Base-by-base conservation (phyloP, 805 yeast species). In the Wickerhamomyces queroliae region DNA sequence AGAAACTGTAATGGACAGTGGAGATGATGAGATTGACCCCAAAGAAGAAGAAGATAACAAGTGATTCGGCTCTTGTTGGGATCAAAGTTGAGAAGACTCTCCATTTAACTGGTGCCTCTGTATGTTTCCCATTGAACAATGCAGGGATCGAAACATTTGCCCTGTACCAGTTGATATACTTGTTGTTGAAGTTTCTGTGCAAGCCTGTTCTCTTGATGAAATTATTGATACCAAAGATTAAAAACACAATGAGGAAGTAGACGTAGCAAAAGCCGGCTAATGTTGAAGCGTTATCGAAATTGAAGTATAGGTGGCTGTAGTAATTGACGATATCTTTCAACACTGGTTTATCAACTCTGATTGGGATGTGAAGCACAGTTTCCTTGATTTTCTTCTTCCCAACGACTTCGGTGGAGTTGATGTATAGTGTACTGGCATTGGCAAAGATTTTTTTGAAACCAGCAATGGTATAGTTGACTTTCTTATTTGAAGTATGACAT, bases 201-300 rank as follows among this genome's bases (percentile, higher is more conserved):
- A 39, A 37, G 1, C 62, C 62, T 3, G 47, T 38, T 25, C 36
- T 45, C 28, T 48, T 56, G 42, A 58, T 51, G 38, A 41, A 59
- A 39, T 66, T 66, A 48, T 44, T 45, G 4, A 52, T 13, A 13
- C 64, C 60, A 18, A 66, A 62, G 17, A 66, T 28, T 0, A 67
- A 15, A 46, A 71, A 51, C 0, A 70, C 58, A 2, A 62, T 15
- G n/a, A 58, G 56, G 63, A 72, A 72, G 48, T 61, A 72, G 7
- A 56, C 52, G 37, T 63, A 44, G 23, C 70, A 47, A 4, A 59
- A 60, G 33, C 57, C 62, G 3, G 50, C 58, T 61, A 48, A 44
- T 10, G 38, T 12, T 12, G 38, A 37, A n/a, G 48, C 43, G 27
- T 20, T 24, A 33, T 52, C 56, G 41, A 46, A 43, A 35, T 53